A percentile compares a stretch with the other conserved stretches of the same genome.
These are phyloP conservation scores for Vanrija humicola DNA, from an alignment of 1,284 basidiomycete species.

Conservation along the genomic window DNA sequence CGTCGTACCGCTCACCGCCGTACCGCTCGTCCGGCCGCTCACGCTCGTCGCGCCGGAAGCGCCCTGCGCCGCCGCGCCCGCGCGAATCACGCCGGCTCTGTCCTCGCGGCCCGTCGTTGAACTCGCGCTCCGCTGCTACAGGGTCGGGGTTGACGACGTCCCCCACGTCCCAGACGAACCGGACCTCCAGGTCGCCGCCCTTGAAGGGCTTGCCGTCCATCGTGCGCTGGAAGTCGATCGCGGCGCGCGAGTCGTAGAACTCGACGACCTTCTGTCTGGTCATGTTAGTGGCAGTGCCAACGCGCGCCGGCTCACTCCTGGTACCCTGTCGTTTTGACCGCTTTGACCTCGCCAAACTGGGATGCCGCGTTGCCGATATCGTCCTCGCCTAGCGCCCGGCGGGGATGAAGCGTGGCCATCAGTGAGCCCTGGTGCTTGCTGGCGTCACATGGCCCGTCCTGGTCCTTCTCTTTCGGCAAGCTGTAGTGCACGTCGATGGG, in stretches of 20 bases:
- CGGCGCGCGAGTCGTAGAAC: slow-evolving; percentile 80
- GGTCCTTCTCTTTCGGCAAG: slow-evolving; percentile 80
- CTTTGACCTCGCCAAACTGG: slow-evolving; percentile 84
- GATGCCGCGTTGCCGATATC: slow-evolving; percentile 79
- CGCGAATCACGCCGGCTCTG: neutral
- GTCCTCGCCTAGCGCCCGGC: slow-evolving; percentile 69
- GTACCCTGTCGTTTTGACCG: slow-evolving; percentile 62
- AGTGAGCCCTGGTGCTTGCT: slow-evolving; percentile 89
- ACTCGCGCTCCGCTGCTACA: neutral
- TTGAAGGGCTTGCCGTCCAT: slow-evolving; percentile 71
- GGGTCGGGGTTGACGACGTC: slow-evolving; percentile 44
- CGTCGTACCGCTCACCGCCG: neutral
- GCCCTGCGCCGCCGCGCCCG: neutral
- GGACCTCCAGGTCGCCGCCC: slow-evolving; percentile 81
- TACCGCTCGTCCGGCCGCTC: neutral
- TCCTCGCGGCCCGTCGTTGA: neutral
- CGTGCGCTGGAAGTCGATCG: slow-evolving; percentile 71
- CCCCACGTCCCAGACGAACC: slow-evolving; percentile 77
- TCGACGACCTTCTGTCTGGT: slow-evolving; percentile 76
- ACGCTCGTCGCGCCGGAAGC: neutral
- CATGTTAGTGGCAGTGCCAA: slow-evolving; percentile 6
- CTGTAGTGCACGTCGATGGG: slow-evolving; percentile 98
- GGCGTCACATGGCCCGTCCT: slow-evolving; percentile 63
- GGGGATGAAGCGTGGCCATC: slow-evolving; percentile 64
- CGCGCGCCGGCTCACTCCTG: slow-evolving; percentile 60